These are phyloP conservation scores for Skeletonema marinoi DNA, from an alignment of 108 stramenopile genomes.

Conservation along the genomic window DNA sequence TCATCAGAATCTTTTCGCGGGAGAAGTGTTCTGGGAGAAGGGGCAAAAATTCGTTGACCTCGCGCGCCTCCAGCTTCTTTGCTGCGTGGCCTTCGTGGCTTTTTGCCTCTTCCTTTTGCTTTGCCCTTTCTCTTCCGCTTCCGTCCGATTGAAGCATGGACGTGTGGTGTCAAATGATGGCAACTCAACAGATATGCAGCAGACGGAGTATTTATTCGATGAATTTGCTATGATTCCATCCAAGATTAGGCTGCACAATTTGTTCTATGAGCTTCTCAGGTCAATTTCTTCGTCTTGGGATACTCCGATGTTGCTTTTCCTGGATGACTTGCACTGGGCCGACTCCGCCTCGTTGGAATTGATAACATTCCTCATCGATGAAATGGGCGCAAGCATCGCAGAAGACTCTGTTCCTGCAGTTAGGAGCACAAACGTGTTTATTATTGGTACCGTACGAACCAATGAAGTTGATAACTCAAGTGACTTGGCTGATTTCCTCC, in stretches of 20 bases:
- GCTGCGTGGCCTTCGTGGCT: too few relatives aligned
- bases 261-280: not conserved
- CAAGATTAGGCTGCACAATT: not conserved
- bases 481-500: conserved; percentile 7
- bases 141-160: too few relatives aligned
- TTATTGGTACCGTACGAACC: conserved; percentile 55
- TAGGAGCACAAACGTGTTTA: conserved; percentile 14
- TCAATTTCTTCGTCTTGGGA: conserved; percentile 13
- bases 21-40: too few relatives aligned
- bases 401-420: not conserved
- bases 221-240: not conserved
- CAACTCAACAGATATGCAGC: not conserved
- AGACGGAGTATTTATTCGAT: not conserved
- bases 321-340: conserved; percentile 74
- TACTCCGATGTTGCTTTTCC: conserved; percentile 44
- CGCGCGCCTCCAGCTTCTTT: too few relatives aligned
- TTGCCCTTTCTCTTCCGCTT: too few relatives aligned
- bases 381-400: conserved; percentile 8
- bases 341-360: conserved; percentile 52
- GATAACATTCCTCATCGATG: conserved; percentile 43
- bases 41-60: too few relatives aligned
- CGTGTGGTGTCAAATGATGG: not conserved
- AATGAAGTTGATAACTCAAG: conserved; percentile 47
- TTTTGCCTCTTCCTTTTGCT: too few relatives aligned
- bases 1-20: too few relatives aligned